phyloP scores from a whole-genome alignment of 2,329 filamentous ascomycete genomes.

The Pyrenophora graminea region DNA sequence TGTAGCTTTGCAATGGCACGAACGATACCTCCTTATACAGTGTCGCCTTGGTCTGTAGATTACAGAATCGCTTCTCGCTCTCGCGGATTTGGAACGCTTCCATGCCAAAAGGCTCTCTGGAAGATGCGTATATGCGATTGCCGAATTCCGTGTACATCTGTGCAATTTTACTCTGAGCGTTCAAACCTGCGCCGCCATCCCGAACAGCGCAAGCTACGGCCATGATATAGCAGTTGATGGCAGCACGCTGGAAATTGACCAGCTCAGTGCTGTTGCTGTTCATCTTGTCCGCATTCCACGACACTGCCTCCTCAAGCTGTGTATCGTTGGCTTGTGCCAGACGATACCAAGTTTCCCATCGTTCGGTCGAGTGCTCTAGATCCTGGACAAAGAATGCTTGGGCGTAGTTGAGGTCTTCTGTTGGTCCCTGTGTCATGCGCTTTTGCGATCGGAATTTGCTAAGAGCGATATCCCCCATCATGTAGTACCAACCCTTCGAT shows the following conservation, averaged over 20 bases:
- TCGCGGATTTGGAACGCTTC: constrained; percentile 63
- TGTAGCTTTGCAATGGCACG: constrained; percentile 61
- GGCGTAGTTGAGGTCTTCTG: constrained; percentile 81
- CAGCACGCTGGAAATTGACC: constrained; percentile 73
- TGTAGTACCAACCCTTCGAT: constrained; percentile 86
- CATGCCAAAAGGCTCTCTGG: constrained; percentile 70
- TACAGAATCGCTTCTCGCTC: constrained; percentile 65
- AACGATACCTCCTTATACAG: constrained; percentile 65
- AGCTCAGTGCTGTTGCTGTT: constrained; percentile 80
- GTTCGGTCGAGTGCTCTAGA: constrained; percentile 77
- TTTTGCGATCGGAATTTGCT: constrained; percentile 84
- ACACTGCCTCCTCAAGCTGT: constrained; percentile 82
- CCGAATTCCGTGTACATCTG: constrained; percentile 72
- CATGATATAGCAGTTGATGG: constrained; percentile 79
- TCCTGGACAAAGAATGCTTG: constrained; percentile 80
- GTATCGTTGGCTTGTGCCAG: constrained; percentile 86
- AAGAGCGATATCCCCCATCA: constrained; percentile 85
- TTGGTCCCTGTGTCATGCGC: constrained; percentile 75
- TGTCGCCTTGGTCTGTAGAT: constrained; percentile 49
- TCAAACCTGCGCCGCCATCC: constrained; percentile 58
- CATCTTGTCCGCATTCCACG: constrained; percentile 89
- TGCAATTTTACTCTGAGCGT: constrained; percentile 61
- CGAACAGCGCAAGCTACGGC: constrained; percentile 66
- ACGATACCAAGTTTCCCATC: constrained; percentile 90
- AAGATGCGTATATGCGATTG: constrained; percentile 69